Evolutionary conservation across 164 flowering plant genomes (phyloP).

Genomic region (Macadamia tetraphylla): DNA sequence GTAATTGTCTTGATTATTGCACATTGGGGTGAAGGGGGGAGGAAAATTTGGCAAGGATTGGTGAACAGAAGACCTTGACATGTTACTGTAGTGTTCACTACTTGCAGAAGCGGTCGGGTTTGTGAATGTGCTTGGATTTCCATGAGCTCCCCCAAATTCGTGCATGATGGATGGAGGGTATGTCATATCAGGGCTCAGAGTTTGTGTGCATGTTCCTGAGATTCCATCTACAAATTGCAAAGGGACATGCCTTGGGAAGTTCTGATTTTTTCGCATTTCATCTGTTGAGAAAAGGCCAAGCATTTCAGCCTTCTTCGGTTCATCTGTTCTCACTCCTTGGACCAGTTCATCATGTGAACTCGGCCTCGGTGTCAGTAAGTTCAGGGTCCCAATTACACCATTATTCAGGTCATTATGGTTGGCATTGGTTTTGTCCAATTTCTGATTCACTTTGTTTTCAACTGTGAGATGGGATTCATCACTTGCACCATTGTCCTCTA

Average conservation of each 20-base stretch:
- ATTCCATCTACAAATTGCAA: constrained; percentile 59
- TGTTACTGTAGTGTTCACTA: constrained; percentile 33
- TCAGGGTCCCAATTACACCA: constrained; percentile 21
- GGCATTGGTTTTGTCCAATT: constrained; percentile 19
- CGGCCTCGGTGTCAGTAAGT: constrained; percentile 15
- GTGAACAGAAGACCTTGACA: constrained; percentile 34
- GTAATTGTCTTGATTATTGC: constrained; percentile 42
- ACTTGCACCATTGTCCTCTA: constrained; percentile 16
- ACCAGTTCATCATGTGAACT: constrained; percentile 20
- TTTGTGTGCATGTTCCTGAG: constrained; percentile 27
- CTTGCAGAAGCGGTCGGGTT: constrained; percentile 39
- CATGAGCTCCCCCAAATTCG: constrained; percentile 31
- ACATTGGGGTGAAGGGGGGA: constrained; percentile 41
- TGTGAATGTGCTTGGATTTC: constrained; percentile 18
- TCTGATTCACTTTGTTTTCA: constrained; percentile 22
- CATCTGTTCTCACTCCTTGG: constrained; percentile 20
- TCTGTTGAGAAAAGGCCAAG: constrained; percentile 18
- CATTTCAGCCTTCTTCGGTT: constrained; percentile 17
- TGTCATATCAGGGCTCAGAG: constrained; percentile 24
- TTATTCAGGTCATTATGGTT: constrained; percentile 25
- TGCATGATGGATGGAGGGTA: constrained; percentile 33
- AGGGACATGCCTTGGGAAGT: constrained; percentile 62
- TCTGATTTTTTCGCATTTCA: constrained; percentile 39
- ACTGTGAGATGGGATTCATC: constrained; percentile 29
- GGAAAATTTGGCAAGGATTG: constrained; percentile 42